Conservation (phyloP, 352 stramenopile genomes). For the Elongisporangium senticosum region DNA sequence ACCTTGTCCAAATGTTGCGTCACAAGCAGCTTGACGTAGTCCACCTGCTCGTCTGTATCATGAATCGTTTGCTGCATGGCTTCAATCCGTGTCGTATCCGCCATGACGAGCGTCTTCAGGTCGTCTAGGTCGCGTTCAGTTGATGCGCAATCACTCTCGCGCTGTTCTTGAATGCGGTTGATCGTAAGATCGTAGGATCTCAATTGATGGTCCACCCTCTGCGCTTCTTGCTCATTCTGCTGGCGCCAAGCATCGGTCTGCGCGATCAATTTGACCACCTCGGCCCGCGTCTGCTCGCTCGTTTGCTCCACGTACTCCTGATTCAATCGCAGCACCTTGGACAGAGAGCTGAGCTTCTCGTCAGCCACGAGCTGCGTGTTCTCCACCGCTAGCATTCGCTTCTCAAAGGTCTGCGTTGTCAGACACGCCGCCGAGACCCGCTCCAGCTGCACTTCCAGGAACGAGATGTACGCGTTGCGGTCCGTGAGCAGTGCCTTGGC, state of each 20-base stretch:
- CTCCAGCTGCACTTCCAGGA: slow-evolving; percentile 85
- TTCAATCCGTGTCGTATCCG: slow-evolving; percentile 35
- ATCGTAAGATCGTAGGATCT: background rate
- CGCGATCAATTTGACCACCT: slow-evolving; percentile 26
- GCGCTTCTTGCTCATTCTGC: slow-evolving; percentile 5
- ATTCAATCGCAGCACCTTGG: slow-evolving; percentile 63
- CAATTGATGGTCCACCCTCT: background rate
- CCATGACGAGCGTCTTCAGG: slow-evolving; percentile 42
- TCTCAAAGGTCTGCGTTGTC: slow-evolving; percentile 62
- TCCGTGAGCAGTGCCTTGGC: slow-evolving; percentile 79
- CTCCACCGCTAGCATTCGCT: slow-evolving; percentile 50
- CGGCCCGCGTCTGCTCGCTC: slow-evolving; percentile 26
- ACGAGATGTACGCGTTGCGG: slow-evolving; percentile 82
- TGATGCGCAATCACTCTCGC: slow-evolving; percentile 18
- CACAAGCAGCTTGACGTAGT: slow-evolving; percentile 29
- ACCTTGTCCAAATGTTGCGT: slow-evolving; percentile 48
- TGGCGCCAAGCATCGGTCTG: slow-evolving; percentile 49
- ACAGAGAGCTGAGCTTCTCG: slow-evolving; percentile 57
- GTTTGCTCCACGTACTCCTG: slow-evolving; percentile 70
- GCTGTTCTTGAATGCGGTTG: background rate
- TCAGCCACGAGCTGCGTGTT: slow-evolving; percentile 32
- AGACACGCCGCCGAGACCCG: slow-evolving; percentile 79
- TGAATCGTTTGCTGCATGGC: slow-evolving; percentile 23
- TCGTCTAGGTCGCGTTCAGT: slow-evolving; percentile 39
- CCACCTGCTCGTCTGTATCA: slow-evolving; percentile 33